Conservation (phyloP, 106 monocot genomes). For the Platanthera zijinensis region DNA sequence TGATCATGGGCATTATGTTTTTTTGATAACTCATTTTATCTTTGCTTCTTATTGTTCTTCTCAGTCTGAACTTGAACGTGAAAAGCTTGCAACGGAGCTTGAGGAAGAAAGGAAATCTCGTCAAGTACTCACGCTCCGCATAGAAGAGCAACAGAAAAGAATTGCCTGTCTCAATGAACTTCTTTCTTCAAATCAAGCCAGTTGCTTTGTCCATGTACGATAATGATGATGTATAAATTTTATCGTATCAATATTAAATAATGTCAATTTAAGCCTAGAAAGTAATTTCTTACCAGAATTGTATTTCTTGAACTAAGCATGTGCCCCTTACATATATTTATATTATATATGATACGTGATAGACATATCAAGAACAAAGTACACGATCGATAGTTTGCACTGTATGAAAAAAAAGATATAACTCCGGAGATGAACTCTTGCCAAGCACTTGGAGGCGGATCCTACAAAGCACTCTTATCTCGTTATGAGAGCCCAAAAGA, state of each 20-base stretch:
- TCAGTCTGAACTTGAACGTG: conserved; percentile 65
- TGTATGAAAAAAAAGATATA: too few relatives aligned
- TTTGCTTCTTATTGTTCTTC: neutral
- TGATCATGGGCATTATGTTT: neutral
- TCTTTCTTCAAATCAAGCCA: conserved; percentile 12
- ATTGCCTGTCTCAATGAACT: conserved; percentile 26
- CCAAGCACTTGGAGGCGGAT: too few relatives aligned
- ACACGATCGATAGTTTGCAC: too few relatives aligned
- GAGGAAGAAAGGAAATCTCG: conserved; percentile 60
- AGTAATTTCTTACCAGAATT: neutral
- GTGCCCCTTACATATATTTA: neutral
- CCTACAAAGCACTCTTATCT: too few relatives aligned
- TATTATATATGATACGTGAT: neutral
- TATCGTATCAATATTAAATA: neutral
- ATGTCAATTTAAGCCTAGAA: neutral
- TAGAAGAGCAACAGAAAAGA: conserved; percentile 42
- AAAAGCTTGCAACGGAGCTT: conserved; percentile 57
- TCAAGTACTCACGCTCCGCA: conserved; percentile 26
- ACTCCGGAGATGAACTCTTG: too few relatives aligned
- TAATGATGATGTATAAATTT: neutral
- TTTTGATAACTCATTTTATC: neutral
- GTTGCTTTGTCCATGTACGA: conserved; percentile 25
- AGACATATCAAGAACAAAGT: too few relatives aligned
- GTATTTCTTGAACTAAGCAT: neutral
- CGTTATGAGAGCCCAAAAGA: too few relatives aligned